Conservation (phyloP, 495 filamentous ascomycete genomes). For the Podospora tetraspora region DNA sequence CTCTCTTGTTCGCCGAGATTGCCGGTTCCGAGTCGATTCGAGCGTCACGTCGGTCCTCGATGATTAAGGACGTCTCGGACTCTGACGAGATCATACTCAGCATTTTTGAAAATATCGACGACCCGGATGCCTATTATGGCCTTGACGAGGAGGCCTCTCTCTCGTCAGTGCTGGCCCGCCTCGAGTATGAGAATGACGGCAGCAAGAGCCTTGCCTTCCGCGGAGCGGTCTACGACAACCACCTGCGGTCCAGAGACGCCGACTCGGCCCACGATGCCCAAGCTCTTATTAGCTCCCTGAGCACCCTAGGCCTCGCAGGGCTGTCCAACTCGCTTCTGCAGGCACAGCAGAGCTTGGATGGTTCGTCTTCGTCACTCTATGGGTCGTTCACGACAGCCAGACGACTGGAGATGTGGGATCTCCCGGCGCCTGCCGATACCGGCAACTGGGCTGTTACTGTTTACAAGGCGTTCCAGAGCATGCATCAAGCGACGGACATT, state of each 20-base stretch:
- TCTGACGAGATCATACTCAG: slow-evolving; percentile 64
- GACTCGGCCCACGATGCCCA: slow-evolving; percentile 40
- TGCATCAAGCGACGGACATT: slow-evolving; percentile 61
- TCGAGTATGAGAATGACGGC: slow-evolving; percentile 90
- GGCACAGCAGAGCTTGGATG: slow-evolving; percentile 52
- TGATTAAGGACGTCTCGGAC: slow-evolving; percentile 46
- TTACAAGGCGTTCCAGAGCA: slow-evolving; percentile 72
- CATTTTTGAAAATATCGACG: slow-evolving; percentile 86
- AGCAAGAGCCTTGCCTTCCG: slow-evolving; percentile 85
- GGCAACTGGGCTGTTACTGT: slow-evolving; percentile 60
- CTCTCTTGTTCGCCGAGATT: slow-evolving; percentile 78
- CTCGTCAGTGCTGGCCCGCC: slow-evolving; percentile 65
- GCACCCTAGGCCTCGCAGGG: slow-evolving; percentile 63
- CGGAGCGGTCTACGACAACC: slow-evolving; percentile 85
- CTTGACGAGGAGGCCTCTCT: slow-evolving; percentile 73
- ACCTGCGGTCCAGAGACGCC: slow-evolving; percentile 52
- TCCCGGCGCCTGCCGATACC: slow-evolving; percentile 62
- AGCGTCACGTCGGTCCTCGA: slow-evolving; percentile 62
- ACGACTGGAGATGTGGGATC: slow-evolving; percentile 88
- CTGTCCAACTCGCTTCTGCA: slow-evolving; percentile 68
- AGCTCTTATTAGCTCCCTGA: slow-evolving; percentile 57
- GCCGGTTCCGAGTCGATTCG: slow-evolving; percentile 49
- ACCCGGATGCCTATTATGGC: slow-evolving; percentile 96
- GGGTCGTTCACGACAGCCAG: slow-evolving; percentile 75
- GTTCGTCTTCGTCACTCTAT: slow-evolving; percentile 52